A percentile compares a stretch with the other conserved stretches of the same genome.
Conservation (phyloP, 371 early-diverging fungal species). For the Mucor mucedo region DNA sequence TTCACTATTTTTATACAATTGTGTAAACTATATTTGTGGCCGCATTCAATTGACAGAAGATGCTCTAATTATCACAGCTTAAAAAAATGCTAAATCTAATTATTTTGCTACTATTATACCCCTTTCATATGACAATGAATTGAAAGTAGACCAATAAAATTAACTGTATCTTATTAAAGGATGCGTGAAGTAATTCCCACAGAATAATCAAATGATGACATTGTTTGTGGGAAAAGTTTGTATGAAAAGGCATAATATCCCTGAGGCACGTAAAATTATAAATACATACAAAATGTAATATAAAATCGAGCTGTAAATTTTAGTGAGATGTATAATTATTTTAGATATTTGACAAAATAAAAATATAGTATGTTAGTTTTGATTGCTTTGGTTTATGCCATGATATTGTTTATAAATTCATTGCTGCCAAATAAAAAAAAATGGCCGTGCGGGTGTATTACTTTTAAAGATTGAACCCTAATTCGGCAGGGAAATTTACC, state of each 20-base stretch:
- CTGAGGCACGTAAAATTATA: not conserved
- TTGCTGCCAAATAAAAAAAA: not conserved
- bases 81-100: too few species aligned
- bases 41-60: too few species aligned
- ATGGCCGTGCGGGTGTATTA: conserved; percentile 3
- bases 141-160: not conserved
- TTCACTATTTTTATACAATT: too few species aligned
- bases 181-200: conserved; percentile 1
- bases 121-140: not conserved
- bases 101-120: too few species aligned
- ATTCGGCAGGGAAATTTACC: conserved; percentile 7
- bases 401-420: not conserved
- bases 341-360: not conserved
- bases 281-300: not conserved
- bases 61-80: too few species aligned
- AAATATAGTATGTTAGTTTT: not conserved
- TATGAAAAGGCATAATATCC: not conserved
- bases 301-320: not conserved
- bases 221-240: not conserved
- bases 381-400: not conserved
- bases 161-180: not conserved
- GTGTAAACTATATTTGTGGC: too few species aligned
- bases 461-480: conserved; percentile 3
- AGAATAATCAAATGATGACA: conserved; percentile 9
- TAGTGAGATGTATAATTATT: too few species aligned